Base-by-base conservation (phyloP, 306 rosid species). In the Sicyos baderoa region DNA sequence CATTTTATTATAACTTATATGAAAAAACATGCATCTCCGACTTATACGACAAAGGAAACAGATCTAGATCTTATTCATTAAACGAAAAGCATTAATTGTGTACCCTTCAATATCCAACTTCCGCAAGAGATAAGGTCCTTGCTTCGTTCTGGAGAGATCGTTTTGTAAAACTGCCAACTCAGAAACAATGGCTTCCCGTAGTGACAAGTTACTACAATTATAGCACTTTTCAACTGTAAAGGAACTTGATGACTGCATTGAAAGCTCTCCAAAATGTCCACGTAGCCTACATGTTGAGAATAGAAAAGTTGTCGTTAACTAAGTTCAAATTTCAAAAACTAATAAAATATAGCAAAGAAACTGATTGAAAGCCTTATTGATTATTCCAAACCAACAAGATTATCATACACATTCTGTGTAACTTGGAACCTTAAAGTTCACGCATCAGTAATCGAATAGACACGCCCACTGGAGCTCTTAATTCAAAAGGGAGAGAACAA, bases 191-290 rank as follows among this genome's bases (percentile, higher is more conserved):
- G 84, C 78, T 87, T 88, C 99, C 72, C 87, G 84, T 19, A 82
- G 83, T 0, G 97, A 85, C 66, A 86, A 50, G 77, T 90, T 90
- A 81, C 96, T 74, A 54, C 79, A 76, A 17, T 70, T 72, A 78
- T 84, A 90, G 80, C 97, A 88, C 78, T 87, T 94, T 48, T 90
- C 97, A 70, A 88, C 83, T 47, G 95, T 82, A 78, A 85, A 94
- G 57, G 89, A 82, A 82, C 97, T 89, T 21, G 86, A 85, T 50
- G 86, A 63, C 70, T 71, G 79, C 77, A 90, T 77, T 73, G 95
- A 78, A 50, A 86, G 81, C 89, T 86, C 96, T 77, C 95, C 97
- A 76, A 82, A 88, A 80, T 94, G 86, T 67, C 85, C 86, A 47
- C 76, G 84, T 10, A 90, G 86, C 84, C 97, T 94, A 61, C 77